Evolutionary conservation across 1,139 yeast species (phyloP).

Genomic region (Scheffersomyces lignicola): DNA sequence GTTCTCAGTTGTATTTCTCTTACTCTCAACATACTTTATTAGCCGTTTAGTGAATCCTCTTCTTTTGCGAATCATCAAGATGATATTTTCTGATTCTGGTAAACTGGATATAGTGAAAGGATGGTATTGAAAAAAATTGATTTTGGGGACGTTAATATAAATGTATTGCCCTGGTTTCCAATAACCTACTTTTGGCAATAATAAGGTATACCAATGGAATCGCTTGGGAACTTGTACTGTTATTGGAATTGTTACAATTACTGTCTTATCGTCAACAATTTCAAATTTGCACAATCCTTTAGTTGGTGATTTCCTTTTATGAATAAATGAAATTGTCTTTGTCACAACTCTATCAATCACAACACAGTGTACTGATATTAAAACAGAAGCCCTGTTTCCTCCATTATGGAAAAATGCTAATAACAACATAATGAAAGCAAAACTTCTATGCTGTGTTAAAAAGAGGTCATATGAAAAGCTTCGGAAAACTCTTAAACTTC

Average conservation of each 20-base stretch:
- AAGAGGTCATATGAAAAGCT: conserved; percentile 46
- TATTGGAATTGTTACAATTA: conserved; percentile 38
- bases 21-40: conserved; percentile 19
- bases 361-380: conserved; percentile 44
- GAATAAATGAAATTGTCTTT: conserved; percentile 30
- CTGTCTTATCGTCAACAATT: conserved; percentile 41
- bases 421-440: conserved; percentile 44
- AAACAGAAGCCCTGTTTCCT: conserved; percentile 32
- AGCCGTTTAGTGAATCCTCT: conserved; percentile 46
- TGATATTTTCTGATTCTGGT: conserved; percentile 37
- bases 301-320: conserved; percentile 36
- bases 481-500: conserved; percentile 37
- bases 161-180: conserved; percentile 55
- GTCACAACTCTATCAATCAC: conserved; percentile 43
- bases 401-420: conserved; percentile 45
- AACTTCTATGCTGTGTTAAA: conserved; percentile 43
- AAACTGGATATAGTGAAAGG: conserved; percentile 49
- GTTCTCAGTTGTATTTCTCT: no score
- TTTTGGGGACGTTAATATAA: conserved; percentile 37
- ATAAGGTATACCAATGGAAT: conserved; percentile 28
- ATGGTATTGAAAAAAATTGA: conserved; percentile 41
- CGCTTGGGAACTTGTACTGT: conserved; percentile 10
- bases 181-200: conserved; percentile 36
- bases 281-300: conserved; percentile 39
- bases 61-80: conserved; percentile 37